These are phyloP conservation scores for Spiromastix sp. DNA, from an alignment of 2,329 filamentous ascomycete genomes.

Conservation along the genomic window DNA sequence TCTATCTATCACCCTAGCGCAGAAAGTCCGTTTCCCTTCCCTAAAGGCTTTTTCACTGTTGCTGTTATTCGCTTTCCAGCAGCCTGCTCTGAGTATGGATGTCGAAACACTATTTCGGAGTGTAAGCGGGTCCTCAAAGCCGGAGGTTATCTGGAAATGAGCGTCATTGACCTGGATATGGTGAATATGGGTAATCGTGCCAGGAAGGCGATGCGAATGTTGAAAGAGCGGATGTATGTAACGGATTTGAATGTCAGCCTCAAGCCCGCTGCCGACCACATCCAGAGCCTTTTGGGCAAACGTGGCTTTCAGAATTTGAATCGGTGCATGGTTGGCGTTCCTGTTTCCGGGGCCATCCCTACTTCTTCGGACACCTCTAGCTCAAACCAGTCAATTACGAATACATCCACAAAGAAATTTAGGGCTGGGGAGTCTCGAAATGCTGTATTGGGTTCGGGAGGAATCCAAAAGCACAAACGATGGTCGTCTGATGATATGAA, in stretches of 20 bases:
- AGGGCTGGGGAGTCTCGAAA: constrained; percentile 10
- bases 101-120: constrained; percentile 37
- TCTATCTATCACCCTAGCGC: constrained; percentile 33
- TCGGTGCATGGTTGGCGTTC: constrained; percentile 39
- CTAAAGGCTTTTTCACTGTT: constrained; percentile 36
- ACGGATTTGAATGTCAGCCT: constrained; percentile 34
- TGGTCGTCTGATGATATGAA: constrained; percentile 29
- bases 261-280: constrained; percentile 37
- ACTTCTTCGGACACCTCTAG: constrained; percentile 33
- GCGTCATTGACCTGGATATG: constrained; percentile 39
- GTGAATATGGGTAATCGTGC: constrained; percentile 40
- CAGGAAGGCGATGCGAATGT: constrained; percentile 32
- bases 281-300: constrained; percentile 36
- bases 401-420: constrained; percentile 3
- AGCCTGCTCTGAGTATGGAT: constrained; percentile 32
- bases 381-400: constrained; percentile 25
- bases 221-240: constrained; percentile 37
- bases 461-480: constrained; percentile 12
- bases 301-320: constrained; percentile 40
- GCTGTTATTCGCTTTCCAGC: constrained; percentile 37
- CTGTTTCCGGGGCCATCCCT: constrained; percentile 35
- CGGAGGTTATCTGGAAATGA: constrained; percentile 40
- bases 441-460: constrained; percentile 8
- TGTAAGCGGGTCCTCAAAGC: constrained; percentile 39
- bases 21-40: constrained; percentile 35